Conservation (phyloP, 495 filamentous ascomycete species). For the Penicillium robsamsonii region DNA sequence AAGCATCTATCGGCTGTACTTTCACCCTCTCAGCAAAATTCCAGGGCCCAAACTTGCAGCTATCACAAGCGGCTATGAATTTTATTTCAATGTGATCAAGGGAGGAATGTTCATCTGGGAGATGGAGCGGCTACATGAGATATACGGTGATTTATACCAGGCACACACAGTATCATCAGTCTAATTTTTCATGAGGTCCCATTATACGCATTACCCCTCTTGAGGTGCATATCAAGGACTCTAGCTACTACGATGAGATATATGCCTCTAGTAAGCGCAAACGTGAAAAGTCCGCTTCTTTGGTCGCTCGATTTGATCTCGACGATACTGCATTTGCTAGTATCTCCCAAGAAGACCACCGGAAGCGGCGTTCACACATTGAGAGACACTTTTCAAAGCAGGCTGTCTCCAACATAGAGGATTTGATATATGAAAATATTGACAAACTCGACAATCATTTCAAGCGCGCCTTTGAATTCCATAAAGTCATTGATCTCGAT, state of each 20-base stretch:
- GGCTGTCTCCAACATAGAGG: constrained; percentile 17
- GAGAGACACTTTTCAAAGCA: constrained; percentile 31
- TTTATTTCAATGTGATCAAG: constrained; percentile 46
- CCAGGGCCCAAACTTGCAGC: constrained; percentile 50
- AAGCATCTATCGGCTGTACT: constrained; percentile 47
- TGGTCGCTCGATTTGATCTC: constrained; percentile 21
- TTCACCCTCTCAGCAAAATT: constrained; percentile 49
- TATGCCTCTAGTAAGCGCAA: constrained; percentile 23
- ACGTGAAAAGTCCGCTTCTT: constrained; percentile 26
- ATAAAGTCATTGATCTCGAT: constrained; percentile 21
- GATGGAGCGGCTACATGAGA: constrained; percentile 43
- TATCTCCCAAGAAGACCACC: constrained; percentile 24
- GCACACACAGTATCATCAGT: background rate
- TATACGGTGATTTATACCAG: constrained; percentile 40
- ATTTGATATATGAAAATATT: constrained; percentile 16
- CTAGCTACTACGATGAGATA: constrained; percentile 37
- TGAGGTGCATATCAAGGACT: constrained; percentile 49
- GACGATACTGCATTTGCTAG: constrained; percentile 19
- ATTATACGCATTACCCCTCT: constrained; percentile 52
- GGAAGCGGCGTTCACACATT: constrained; percentile 24
- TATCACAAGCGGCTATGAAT: constrained; percentile 47
- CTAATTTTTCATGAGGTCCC: constrained; percentile 36
- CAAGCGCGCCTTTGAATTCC: constrained; percentile 7
- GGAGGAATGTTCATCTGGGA: constrained; percentile 41
- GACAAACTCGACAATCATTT: constrained; percentile 20